Conservation (phyloP, 768 basidiomycete genomes). For the Suillus decipiens region DNA sequence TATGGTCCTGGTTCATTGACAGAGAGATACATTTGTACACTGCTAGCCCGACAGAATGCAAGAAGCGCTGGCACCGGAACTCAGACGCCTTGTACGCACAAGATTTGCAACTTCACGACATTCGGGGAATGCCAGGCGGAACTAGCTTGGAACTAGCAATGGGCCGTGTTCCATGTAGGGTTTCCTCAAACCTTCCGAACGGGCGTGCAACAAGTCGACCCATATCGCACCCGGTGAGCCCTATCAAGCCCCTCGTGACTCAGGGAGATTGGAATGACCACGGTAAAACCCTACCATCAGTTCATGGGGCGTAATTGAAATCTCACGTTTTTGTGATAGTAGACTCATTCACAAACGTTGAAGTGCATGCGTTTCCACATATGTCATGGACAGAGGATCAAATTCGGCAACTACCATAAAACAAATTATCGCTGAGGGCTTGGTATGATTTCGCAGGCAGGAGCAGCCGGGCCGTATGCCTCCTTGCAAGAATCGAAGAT, state of each 20-base stretch:
- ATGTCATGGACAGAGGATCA: not conserved
- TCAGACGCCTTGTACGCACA: not conserved
- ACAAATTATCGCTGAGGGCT: not conserved
- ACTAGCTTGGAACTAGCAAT: not conserved
- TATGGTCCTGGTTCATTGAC: not conserved
- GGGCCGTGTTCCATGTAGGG: not conserved
- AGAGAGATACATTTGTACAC: not conserved
- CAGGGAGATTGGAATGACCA: not conserved
- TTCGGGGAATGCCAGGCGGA: not conserved
- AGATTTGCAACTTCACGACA: not conserved
- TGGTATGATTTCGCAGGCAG: slow-evolving; percentile 3
- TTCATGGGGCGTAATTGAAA: no score
- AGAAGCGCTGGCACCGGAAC: not conserved
- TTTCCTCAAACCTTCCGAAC: no score
- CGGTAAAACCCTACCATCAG: not conserved
- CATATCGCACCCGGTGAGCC: not conserved
- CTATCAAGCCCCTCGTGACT: not conserved
- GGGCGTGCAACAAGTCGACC: not conserved
- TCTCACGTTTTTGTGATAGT: slow-evolving; percentile 1
- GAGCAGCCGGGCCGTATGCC: not conserved
- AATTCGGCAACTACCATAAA: not conserved
- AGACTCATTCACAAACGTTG: not conserved
- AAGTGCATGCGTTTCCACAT: not conserved
- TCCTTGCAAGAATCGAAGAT: slow-evolving; percentile 5
- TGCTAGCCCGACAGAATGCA: not conserved